These are phyloP conservation scores for Phaffia rhodozyma DNA, from an alignment of 1,284 basidiomycete genomes.

Conservation along the genomic window DNA sequence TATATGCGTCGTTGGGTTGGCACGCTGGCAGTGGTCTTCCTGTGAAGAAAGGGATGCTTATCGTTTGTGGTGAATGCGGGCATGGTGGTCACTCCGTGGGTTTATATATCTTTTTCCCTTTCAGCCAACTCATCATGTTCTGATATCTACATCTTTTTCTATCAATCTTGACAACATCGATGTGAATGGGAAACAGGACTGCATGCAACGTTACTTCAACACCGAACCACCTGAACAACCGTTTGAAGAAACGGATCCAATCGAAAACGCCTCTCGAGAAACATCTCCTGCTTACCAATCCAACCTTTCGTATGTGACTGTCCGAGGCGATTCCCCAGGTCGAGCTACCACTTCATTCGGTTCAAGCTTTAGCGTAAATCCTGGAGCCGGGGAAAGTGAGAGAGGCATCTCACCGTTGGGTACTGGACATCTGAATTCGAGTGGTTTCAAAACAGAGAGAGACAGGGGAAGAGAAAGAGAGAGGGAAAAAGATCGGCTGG, in stretches of 20 bases:
- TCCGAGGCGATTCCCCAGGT: background rate
- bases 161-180: background rate
- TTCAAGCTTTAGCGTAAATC: background rate
- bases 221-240: background rate
- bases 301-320: background rate
- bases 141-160: background rate
- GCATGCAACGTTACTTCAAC: background rate
- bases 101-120: no score
- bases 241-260: background rate
- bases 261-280: background rate
- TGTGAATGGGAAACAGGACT: background rate
- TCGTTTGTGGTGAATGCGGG: constrained; percentile 5
- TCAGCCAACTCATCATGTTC: background rate
- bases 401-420: background rate
- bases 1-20: background rate
- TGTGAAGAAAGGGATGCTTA: background rate
- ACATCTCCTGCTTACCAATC: background rate
- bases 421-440: background rate
- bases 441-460: background rate
- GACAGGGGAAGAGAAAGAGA: background rate
- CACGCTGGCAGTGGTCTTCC: background rate
- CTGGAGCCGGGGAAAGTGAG: background rate
- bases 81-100: constrained; percentile 10
- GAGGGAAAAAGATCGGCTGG: background rate
- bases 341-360: background rate